Percentiles rank a stretch among this genome's conserved stretches.
Evolutionary conservation across 257 asterid genomes (phyloP).

Genomic region (Primulina tabacum): DNA sequence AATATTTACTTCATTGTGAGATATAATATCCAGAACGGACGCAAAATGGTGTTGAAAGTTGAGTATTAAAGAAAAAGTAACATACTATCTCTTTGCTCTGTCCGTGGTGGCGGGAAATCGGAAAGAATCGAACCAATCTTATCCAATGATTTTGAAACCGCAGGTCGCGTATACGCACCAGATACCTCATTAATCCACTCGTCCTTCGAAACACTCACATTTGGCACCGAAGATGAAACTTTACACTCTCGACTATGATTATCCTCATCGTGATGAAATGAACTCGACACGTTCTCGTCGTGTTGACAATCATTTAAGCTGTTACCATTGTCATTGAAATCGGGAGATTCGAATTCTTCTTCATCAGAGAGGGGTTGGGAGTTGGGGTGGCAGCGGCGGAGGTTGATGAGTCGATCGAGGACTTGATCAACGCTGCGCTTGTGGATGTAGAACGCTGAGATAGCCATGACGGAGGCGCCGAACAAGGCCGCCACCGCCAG

Average conservation of each 20-base stretch:
- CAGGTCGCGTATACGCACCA: slow-evolving; percentile 17
- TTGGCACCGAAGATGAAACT: slow-evolving; percentile 58
- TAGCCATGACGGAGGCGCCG: slow-evolving; percentile 91
- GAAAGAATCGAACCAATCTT: slow-evolving; percentile 40
- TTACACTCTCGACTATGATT: slow-evolving; percentile 32
- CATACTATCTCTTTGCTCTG: slow-evolving; percentile 50
- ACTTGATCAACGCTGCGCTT: slow-evolving; percentile 88
- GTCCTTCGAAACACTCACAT: slow-evolving; percentile 30
- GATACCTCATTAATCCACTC: slow-evolving; percentile 37
- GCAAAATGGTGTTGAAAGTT: not conserved
- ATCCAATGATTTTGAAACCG: slow-evolving; percentile 30
- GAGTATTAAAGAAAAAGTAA: slow-evolving; percentile 2
- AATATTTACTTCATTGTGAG: slow-evolving; percentile 11
- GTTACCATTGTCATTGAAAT: slow-evolving; percentile 18
- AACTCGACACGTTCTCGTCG: slow-evolving; percentile 25
- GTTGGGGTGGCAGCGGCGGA: slow-evolving; percentile 44
- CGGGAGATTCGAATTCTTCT: slow-evolving; percentile 31
- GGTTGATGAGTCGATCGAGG: slow-evolving; percentile 76
- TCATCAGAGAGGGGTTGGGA: slow-evolving; percentile 30
- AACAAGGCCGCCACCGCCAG: slow-evolving; percentile 77
- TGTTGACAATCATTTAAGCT: slow-evolving; percentile 32
- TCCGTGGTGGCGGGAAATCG: slow-evolving; percentile 48
- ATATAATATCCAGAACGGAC: not conserved
- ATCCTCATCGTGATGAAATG: slow-evolving; percentile 27
- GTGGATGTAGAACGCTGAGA: slow-evolving; percentile 86